Percentiles rank a stretch among this genome's conserved stretches.
Evolutionary conservation across 257 asterid species (phyloP).

Genomic region (Nicotiana sylvestris): DNA sequence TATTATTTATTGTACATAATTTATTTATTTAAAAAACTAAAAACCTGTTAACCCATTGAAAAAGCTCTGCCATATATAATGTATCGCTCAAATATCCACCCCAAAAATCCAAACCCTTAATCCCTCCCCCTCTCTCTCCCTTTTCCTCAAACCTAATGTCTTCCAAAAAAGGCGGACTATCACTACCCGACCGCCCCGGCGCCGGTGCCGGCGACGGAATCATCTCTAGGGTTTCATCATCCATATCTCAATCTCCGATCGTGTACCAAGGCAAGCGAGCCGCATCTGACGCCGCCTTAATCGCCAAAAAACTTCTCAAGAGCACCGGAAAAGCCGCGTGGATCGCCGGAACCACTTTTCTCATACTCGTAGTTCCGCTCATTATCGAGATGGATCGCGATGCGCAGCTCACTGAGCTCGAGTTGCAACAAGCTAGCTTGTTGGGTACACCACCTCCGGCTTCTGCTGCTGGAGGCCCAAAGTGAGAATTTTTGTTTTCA

Average conservation of each 20-base stretch:
- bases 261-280: constrained; percentile 68
- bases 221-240: constrained; percentile 20
- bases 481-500: constrained; percentile 8
- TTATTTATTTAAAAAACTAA: too few relatives aligned
- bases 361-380: constrained; percentile 66
- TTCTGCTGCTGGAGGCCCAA: constrained; percentile 7
- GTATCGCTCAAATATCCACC: background rate
- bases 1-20: too few relatives aligned
- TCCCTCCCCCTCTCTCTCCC: background rate
- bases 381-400: constrained; percentile 90
- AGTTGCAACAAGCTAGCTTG: constrained; percentile 76
- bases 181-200: constrained; percentile 22
- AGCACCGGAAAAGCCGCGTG: constrained; percentile 95
- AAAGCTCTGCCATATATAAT: too few relatives aligned
- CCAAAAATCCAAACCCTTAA: background rate
- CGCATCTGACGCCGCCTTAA: constrained; percentile 56
- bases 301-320: constrained; percentile 54
- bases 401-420: constrained; percentile 68
- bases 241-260: constrained; percentile 50
- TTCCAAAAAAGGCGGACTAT: constrained; percentile 21
- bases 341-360: constrained; percentile 76
- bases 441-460: constrained; percentile 47
- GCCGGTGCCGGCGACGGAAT: constrained; percentile 19
- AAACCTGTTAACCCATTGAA: too few relatives aligned
- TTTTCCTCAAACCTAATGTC: background rate